phyloP scores from a whole-genome alignment of 2,329 filamentous ascomycete species.

The Colletotrichum cereale region DNA sequence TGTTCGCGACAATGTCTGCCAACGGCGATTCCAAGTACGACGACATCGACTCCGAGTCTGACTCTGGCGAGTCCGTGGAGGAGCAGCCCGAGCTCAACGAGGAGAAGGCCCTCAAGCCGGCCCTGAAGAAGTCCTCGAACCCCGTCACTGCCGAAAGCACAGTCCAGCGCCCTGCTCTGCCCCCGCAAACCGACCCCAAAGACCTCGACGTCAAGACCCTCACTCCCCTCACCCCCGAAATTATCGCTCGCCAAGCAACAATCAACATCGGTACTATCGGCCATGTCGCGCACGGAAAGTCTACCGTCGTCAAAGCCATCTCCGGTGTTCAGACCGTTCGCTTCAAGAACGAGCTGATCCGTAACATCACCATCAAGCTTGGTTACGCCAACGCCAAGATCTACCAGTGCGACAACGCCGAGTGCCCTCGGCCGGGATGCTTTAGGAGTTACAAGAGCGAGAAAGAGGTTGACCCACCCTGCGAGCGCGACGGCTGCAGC shows the following conservation, averaged over 20 bases:
- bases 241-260: constrained; percentile 96
- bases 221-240: constrained; percentile 91
- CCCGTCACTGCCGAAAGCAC: constrained; percentile 65
- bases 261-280: constrained; percentile 99
- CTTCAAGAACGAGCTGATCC: constrained; percentile 99
- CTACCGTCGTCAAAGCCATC: constrained; percentile 98
- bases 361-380: constrained; percentile 99
- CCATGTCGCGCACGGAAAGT: constrained; percentile 98
- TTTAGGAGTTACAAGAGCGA: constrained; percentile 98
- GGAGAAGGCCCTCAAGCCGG: constrained; percentile 82
- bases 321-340: constrained; percentile 98
- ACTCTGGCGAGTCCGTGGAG: constrained; percentile 74
- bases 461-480: constrained; percentile 97
- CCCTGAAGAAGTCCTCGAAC: constrained; percentile 79
- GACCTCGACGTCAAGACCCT: constrained; percentile 86
- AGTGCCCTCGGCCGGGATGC: constrained; percentile 94
- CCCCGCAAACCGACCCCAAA: constrained; percentile 93
- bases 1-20: constrained; percentile 60
- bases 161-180: constrained; percentile 67
- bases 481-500: constrained; percentile 90
- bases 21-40: constrained; percentile 74
- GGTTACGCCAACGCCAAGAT: constrained; percentile 99
- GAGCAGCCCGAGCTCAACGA: constrained; percentile 63
- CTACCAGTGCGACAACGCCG: constrained; percentile 95
- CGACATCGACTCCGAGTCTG: constrained; percentile 80